Evolutionary conservation across 345 rosid genomes (phyloP).

Genomic region (Eucalyptus pauciflora): DNA sequence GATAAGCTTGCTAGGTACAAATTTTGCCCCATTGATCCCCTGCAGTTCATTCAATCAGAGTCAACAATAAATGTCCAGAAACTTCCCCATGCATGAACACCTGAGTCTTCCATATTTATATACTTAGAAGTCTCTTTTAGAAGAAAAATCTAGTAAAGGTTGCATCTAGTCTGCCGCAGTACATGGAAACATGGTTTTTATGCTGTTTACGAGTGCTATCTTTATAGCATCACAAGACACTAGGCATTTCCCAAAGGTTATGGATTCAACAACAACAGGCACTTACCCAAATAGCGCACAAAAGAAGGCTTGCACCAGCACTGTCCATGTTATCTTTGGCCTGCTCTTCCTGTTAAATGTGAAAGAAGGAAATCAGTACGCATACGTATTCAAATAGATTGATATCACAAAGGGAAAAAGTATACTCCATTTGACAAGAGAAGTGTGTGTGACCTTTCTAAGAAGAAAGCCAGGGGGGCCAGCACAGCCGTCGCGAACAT

Average conservation of each 20-base stretch:
- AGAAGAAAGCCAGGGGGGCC: not conserved
- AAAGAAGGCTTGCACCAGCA: constrained; percentile 30
- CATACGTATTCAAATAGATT: not conserved
- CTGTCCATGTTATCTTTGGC: constrained; percentile 37
- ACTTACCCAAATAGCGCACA: constrained; percentile 40
- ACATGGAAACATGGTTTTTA: no score
- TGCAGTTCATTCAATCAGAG: no score
- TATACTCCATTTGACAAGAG: no score
- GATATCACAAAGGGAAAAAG: not conserved
- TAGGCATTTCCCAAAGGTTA: not conserved
- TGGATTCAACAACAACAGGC: not conserved
- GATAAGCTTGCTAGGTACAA: no score
- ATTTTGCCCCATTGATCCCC: no score
- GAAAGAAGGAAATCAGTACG: not conserved
- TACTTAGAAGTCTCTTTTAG: no score
- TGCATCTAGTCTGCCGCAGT: no score
- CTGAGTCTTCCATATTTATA: no score
- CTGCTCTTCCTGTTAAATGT: constrained; percentile 19
- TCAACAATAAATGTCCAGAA: no score
- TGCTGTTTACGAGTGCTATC: not conserved
- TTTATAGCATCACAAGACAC: not conserved
- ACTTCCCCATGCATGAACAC: no score
- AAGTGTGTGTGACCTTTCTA: not conserved
- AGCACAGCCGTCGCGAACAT: not conserved
- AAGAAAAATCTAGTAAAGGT: no score